Base-by-base conservation (phyloP, 306 rosid genomes). In the Prunus padus region DNA sequence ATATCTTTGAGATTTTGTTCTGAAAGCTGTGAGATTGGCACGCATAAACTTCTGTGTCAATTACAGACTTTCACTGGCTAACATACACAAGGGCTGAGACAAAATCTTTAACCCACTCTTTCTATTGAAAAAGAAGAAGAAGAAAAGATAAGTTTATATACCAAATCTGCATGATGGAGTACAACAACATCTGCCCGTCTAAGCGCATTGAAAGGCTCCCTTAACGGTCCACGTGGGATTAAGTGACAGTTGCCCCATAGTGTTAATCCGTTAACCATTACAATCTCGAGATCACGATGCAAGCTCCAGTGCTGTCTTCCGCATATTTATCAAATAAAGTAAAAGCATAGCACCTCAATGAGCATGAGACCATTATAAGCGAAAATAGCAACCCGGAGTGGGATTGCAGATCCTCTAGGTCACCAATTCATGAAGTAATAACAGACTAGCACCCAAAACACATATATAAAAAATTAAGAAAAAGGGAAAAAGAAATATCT, bases 221-320 rank as follows among this genome's bases (percentile, higher is more conserved):
- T 90, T 77, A 95, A 79, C 25, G 98, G 98, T 80, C 98, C 98
- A 73, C 82, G 90, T 22, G 98, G 98, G 78, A 88, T 45, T 18
- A 90, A 83, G 66, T 76, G 89, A 67, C 77, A 69, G 82, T 89
- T 88, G 19, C 97, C 97, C 96, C 92, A 92, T 31, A 86, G 86
- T 76, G 85, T 86, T 75, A 92, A 79, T 80, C 96, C 98, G 11
- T 92, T 95, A 66, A 94, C 81, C 98, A 95, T 90, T 72, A 90
- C 91, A 74, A 95, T 84, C 79, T 92, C 96, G 76, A 94, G 77
- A 81, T 95, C 92, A 70, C 87, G 89, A 84, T 89, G 86, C 86
- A 94, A 82, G 79, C 92, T 87, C 98, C 93, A 90, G 66, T 94
- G 97, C 97, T 94, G 52, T 82, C 84, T 84, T 89, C 77, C 86